phyloP scores from a whole-genome alignment of 2,329 filamentous ascomycete species.

The Talaromyces sp. region DNA sequence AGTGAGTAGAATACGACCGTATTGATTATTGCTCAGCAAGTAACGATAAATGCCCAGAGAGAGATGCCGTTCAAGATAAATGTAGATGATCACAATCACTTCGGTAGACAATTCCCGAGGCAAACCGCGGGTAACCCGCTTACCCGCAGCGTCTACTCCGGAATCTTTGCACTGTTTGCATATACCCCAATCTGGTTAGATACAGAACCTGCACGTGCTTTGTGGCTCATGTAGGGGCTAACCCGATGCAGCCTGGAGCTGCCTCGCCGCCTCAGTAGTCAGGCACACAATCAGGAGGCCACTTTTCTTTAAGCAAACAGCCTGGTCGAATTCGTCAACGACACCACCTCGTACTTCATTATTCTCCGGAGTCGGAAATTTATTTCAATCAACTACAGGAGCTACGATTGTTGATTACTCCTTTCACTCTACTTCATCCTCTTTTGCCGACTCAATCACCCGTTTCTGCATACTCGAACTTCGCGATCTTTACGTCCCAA shows the following conservation, averaged over 20 bases:
- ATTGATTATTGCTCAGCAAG: background rate
- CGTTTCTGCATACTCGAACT: background rate
- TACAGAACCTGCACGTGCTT: background rate
- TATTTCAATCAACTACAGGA: background rate
- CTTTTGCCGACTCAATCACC: background rate
- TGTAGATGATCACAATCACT: background rate
- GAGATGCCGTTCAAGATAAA: background rate
- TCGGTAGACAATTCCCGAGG: slow-evolving; percentile 6
- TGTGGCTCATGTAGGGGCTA: slow-evolving; percentile 8
- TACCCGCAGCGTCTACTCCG: background rate
- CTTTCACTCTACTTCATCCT: background rate
- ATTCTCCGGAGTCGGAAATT: background rate
- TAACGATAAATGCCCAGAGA: background rate
- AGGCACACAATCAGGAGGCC: slow-evolving; percentile 9
- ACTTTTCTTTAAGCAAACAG: slow-evolving; percentile 6
- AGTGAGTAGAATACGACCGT: background rate
- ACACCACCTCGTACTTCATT: background rate
- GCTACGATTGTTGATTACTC: background rate
- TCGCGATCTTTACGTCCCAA: background rate
- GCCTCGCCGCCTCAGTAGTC: background rate
- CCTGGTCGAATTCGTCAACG: slow-evolving; percentile 2
- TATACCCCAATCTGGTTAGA: background rate
- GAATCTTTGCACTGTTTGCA: slow-evolving; percentile 17
- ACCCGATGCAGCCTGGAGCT: background rate
- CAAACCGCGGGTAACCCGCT: slow-evolving; percentile 18